Evolutionary conservation across 1,284 basidiomycete species (phyloP).

Genomic region (Malassezia yamatoensis): DNA sequence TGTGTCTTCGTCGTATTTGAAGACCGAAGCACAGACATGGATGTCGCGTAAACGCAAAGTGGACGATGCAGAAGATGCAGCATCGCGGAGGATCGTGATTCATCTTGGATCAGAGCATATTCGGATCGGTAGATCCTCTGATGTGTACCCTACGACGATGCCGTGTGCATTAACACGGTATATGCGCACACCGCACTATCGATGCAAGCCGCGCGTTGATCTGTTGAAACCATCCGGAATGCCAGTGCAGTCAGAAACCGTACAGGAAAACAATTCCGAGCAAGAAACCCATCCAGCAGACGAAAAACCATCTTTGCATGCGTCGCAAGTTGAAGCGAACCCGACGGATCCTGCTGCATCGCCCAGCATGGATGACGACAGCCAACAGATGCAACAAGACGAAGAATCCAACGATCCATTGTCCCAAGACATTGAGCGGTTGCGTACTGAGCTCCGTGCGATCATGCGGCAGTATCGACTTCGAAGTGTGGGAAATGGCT

Average conservation of each 20-base stretch:
- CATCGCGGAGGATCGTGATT: slow-evolving; percentile 59
- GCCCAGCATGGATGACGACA: no score
- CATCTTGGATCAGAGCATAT: slow-evolving; percentile 83
- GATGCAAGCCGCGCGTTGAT: not conserved
- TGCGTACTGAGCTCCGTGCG: slow-evolving; percentile 39
- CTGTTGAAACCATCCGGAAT: not conserved
- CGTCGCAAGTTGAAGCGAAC: not conserved
- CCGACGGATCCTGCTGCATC: slow-evolving; percentile 8
- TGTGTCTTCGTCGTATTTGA: slow-evolving; percentile 41
- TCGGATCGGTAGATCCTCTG: slow-evolving; percentile 80
- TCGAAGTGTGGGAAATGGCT: slow-evolving; percentile 39
- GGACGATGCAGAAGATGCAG: slow-evolving; percentile 17
- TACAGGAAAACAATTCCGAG: not conserved
- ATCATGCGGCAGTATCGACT: slow-evolving; percentile 47
- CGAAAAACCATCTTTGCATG: no score
- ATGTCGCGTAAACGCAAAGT: slow-evolving; percentile 21
- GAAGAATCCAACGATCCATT: not conserved
- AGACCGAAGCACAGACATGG: slow-evolving; percentile 45
- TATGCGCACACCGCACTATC: not conserved
- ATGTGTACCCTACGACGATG: slow-evolving; percentile 64
- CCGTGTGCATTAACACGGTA: slow-evolving; percentile 64
- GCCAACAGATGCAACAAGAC: no score
- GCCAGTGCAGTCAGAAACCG: not conserved
- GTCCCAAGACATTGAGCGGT: slow-evolving; percentile 27
- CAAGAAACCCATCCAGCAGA: not conserved